Conservation (phyloP, 345 rosid species). For the Kernera saxatilis region DNA sequence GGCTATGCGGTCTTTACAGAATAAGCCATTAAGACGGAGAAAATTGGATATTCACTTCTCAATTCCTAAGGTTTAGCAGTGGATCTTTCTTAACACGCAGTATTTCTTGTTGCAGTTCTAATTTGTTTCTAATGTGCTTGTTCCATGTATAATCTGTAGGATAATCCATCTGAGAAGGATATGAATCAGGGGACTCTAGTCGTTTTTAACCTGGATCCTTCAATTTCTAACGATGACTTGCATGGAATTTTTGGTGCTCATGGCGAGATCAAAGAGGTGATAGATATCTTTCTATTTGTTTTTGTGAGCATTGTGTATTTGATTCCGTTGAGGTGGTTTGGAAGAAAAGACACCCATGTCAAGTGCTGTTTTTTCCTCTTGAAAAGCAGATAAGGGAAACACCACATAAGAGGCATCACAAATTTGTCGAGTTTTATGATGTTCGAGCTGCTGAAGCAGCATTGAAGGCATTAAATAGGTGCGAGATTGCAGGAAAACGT, state of each 20-base stretch:
- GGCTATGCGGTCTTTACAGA: slow-evolving; percentile 74
- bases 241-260: slow-evolving; percentile 68
- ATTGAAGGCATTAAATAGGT: slow-evolving; percentile 61
- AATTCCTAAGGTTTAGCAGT: slow-evolving; percentile 61
- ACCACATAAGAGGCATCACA: slow-evolving; percentile 79
- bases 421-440: slow-evolving; percentile 76
- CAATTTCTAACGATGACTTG: slow-evolving; percentile 78
- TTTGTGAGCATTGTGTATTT: background rate
- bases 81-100: background rate
- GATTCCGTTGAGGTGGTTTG: background rate
- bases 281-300: background rate
- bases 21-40: slow-evolving; percentile 77
- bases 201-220: slow-evolving; percentile 74
- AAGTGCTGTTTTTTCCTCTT: background rate
- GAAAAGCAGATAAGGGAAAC: slow-evolving; percentile 73
- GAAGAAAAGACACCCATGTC: background rate
- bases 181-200: slow-evolving; percentile 81
- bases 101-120: background rate
- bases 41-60: slow-evolving; percentile 85
- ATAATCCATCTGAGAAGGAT: slow-evolving; percentile 69
- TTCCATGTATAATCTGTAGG: slow-evolving; percentile 32
- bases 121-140: background rate
- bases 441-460: slow-evolving; percentile 84
- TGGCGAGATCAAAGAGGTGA: slow-evolving; percentile 88
- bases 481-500: slow-evolving; percentile 83